Conservation (phyloP, 2,329 filamentous ascomycete genomes). For the Hypoxylon sp. region DNA sequence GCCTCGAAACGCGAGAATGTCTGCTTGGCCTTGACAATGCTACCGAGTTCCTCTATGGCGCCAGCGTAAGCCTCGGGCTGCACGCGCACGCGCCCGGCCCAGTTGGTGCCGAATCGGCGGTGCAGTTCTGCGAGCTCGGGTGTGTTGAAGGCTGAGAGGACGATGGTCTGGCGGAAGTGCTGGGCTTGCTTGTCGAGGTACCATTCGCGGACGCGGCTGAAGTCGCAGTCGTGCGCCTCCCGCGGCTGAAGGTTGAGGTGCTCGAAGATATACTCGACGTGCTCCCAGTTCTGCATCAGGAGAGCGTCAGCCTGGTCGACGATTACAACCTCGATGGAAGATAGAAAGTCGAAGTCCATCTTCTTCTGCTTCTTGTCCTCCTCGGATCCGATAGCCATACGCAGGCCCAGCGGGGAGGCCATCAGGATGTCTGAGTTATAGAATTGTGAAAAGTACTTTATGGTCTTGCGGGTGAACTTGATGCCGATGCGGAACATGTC, state of each 20-base stretch:
- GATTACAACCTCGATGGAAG: constrained; percentile 90
- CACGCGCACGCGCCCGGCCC: constrained; percentile 81
- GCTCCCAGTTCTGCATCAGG: constrained; percentile 98
- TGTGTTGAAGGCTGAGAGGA: constrained; percentile 85
- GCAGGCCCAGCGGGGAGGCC: constrained; percentile 88
- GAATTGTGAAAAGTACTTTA: constrained; percentile 95
- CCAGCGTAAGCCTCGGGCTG: constrained; percentile 76
- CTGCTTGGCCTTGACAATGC: constrained; percentile 78
- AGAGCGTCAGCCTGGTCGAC: constrained; percentile 93
- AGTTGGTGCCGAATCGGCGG: constrained; percentile 81
- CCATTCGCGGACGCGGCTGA: constrained; percentile 89
- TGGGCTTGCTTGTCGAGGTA: constrained; percentile 90
- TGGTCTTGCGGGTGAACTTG: constrained; percentile 95
- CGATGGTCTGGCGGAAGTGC: constrained; percentile 85
- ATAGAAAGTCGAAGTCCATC: constrained; percentile 90
- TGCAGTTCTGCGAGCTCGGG: constrained; percentile 88
- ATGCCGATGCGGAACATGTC: constrained; percentile 97
- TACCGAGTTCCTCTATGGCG: constrained; percentile 77
- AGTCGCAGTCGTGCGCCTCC: constrained; percentile 92
- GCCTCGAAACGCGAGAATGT: constrained; percentile 91
- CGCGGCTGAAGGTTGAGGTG: constrained; percentile 92
- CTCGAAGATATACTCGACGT: constrained; percentile 90
- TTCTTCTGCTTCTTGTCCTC: constrained; percentile 75
- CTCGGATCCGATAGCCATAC: constrained; percentile 87
- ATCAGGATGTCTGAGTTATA: constrained; percentile 97